A percentile compares a stretch with the other conserved stretches of the same genome.
Evolutionary conservation across 75 land plant species (phyloP).

Genomic region (Sequoia sempervirens): DNA sequence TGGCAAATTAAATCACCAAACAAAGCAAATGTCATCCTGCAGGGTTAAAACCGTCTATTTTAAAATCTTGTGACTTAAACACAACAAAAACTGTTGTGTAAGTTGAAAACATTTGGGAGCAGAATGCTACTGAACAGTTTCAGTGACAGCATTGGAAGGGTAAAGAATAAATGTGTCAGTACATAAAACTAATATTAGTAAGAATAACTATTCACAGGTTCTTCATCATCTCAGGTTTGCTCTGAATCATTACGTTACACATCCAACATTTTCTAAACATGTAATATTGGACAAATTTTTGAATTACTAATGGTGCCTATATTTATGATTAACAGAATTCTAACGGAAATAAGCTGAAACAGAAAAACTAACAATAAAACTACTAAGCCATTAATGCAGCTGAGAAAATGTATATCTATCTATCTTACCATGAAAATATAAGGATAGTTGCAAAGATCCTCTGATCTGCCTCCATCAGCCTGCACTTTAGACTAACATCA

Average conservation of each 20-base stretch:
- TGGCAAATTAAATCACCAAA: no score
- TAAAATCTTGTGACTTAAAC: not conserved
- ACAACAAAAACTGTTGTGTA: not conserved
- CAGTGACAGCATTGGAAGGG: not conserved
- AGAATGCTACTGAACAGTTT: not conserved
- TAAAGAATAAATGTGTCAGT: not conserved
- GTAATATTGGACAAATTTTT: no score
- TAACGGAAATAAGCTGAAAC: not conserved
- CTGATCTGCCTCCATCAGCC: conserved; percentile 82
- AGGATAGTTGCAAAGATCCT: conserved; percentile 83
- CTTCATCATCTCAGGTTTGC: not conserved
- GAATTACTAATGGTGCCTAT: not conserved
- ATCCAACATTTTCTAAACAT: not conserved
- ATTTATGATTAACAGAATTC: not conserved
- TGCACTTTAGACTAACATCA: conserved; percentile 60
- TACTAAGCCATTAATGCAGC: not conserved
- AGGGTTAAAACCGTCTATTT: not conserved
- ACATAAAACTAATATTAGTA: not conserved
- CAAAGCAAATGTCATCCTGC: no score
- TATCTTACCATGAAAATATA: conserved; percentile 84
- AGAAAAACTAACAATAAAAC: not conserved
- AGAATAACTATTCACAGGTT: not conserved
- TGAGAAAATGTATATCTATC: not conserved
- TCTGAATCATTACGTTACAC: not conserved
- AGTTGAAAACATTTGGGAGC: not conserved